Evolutionary conservation across 108 stramenopile genomes (phyloP).

Genomic region (Stephanodiscus minutulus): DNA sequence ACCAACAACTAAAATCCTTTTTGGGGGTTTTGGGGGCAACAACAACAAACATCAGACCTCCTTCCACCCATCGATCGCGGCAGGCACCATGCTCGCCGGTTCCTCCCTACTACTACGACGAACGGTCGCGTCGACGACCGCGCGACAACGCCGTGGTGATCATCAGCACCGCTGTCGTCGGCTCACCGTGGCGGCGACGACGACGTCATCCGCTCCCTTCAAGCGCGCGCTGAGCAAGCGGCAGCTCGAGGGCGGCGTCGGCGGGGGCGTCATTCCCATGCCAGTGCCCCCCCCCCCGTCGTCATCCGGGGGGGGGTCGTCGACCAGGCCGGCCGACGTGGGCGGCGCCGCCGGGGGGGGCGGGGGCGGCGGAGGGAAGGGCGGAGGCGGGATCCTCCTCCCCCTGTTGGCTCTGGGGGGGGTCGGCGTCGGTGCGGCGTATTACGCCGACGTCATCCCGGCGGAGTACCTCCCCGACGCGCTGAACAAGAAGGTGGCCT

Average conservation of each 20-base stretch:
- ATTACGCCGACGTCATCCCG: conserved; percentile 49
- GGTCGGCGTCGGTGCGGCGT: conserved; percentile 46
- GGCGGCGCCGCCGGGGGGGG: neutral
- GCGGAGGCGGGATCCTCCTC: conserved; percentile 10
- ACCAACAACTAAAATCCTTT: no score
- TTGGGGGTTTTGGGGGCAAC: no score
- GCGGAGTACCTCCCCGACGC: conserved; percentile 18
- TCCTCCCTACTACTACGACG: neutral
- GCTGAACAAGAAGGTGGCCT: conserved; percentile 6
- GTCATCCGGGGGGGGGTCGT: conserved; percentile 23
- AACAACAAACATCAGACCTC: no score
- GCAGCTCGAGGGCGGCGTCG: conserved; percentile 43
- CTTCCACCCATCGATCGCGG: no score
- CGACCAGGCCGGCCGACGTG: conserved; percentile 21
- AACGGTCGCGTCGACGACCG: neutral
- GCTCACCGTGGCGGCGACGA: conserved; percentile 35
- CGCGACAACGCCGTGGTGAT: neutral
- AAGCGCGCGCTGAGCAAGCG: conserved; percentile 56
- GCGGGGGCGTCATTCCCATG: neutral
- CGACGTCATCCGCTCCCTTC: neutral
- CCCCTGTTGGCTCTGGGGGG: conserved; percentile 20
- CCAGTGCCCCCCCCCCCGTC: conserved; percentile 7
- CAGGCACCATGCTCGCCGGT: no score
- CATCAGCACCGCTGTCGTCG: conserved; percentile 4
- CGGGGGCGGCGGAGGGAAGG: conserved; percentile 17